Base-by-base conservation (phyloP, 192 early-diverging fungal genomes). In the Kappamyces sp. region DNA sequence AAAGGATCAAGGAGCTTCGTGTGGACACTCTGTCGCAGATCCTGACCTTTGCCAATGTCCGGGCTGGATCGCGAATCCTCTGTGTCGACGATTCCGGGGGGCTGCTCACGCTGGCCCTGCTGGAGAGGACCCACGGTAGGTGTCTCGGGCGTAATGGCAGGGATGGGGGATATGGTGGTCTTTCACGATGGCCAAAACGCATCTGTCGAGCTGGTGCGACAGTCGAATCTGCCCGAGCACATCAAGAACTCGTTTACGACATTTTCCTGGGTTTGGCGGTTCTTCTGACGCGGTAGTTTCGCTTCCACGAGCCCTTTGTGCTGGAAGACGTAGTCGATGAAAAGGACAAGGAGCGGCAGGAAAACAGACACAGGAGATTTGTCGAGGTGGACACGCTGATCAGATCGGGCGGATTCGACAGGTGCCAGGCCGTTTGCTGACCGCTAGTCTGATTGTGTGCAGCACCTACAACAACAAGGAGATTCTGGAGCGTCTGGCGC, bases 61-160 rank as follows among this genome's bases (percentile, higher is more conserved):
- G 83, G 45, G 73, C 88, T 35, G 72, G 71, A 4, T 63, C 57
- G 7, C 82, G 84, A 7, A 43, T 91, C 4, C 64, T 98, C 47
- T 84, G 91, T 8, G 87, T 92, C 0, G 96, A 99, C 67, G 94
- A 96, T 54, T 88, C 86, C 0, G 88, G 88, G 46, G 96, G 95
- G 8, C 72, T 99, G 57, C 35, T 99, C 0, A 65, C 88, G 3
- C 66, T 81, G 3, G 87, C 91, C 1, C 61, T 94, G n/a, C 75
- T 91, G 32, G 88, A 94, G 61, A 84, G 92, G 31, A 84, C 91
- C 63, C 61, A 66, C 47, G 68, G 68, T 29, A 58, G 67, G n/a
- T 50, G 43, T 33, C 45, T 55, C 45, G 9, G 41, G 40, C 22
- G 12, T n/a, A 61, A 66, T 3, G 76, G 70, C 35, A 71, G 73